Evolutionary conservation across 2,329 filamentous ascomycete genomes (phyloP), one percentile per base, ranked within the genome.

Genomic region (Lasiodiplodia sp.): DNA sequence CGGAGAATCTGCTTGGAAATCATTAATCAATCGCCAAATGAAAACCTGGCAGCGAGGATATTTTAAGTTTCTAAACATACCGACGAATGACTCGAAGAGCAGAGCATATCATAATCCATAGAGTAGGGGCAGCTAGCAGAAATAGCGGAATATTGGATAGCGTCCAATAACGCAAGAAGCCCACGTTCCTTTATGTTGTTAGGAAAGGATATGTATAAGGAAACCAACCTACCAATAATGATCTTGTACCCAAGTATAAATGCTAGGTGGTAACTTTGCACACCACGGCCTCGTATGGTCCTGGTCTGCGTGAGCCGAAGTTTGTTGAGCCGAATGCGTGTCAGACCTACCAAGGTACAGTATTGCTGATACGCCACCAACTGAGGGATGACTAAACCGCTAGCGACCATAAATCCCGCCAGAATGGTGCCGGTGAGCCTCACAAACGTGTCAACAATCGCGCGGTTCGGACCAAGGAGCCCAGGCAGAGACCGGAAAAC

Each of bases 131-230:
- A 1, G 94, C 94, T 12, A 99, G 86, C 25, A 94, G 74, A 80
- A 99, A 99, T 1, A 99, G 86, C 0, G 96, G 96, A 11, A 96
- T 76, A 76, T 99, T 97, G 6, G 91, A 88, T 0, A 91, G 71
- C 0, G 90, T 97, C 96, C 96, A 99, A 82, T 99, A 99, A 69
- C 87, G 87, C 64, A 98, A 86, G 72, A 97, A 91, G 0, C 96
- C 96, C 65, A 92, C 89, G 74, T 95, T 90, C 96, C 94, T 97
- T 63, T 3, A 63, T 47, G 11, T 47, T 28, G 25, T 60, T 40
- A 67, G 55, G 37, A 18, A 14, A 49, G 21, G 3, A 60, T 40
- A 5, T 12, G 5, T 23, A 16, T 21, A 44, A n/a, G 12, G 18
- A 25, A 12, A 21, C 34, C 10, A 18, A 79, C 88, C 79, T 85